phyloP scores from a whole-genome alignment of 805 yeast genomes.

The Wickerhamomyces rabaulensis region DNA sequence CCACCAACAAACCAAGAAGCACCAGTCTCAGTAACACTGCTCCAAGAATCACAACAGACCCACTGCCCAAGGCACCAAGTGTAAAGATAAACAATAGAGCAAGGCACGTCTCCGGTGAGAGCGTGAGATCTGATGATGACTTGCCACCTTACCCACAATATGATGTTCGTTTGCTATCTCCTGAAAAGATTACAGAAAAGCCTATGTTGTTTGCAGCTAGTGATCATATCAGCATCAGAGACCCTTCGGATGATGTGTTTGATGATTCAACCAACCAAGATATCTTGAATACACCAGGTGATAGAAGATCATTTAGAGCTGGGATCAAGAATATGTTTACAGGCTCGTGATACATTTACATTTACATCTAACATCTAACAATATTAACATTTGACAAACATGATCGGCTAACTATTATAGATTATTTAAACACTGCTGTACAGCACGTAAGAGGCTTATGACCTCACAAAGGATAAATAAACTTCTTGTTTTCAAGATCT shows the following conservation, averaged over 20 bases:
- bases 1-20: not conserved
- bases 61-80: not conserved
- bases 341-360: not conserved
- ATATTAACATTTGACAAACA: not conserved
- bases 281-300: not conserved
- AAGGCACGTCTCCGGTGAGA: not conserved
- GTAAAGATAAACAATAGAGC: not conserved
- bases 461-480: conserved; percentile 39
- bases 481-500: conserved; percentile 45
- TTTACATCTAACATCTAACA: not conserved
- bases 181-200: not conserved
- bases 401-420: not conserved
- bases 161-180: not conserved
- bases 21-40: not conserved
- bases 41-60: not conserved
- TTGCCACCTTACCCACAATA: not conserved
- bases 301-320: not conserved
- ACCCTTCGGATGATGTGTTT: not conserved
- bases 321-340: not conserved
- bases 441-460: too few relatives aligned
- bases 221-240: not conserved
- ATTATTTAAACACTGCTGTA: too few relatives aligned
- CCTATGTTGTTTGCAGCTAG: not conserved
- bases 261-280: not conserved
- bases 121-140: not conserved